These are phyloP conservation scores for Plasmodium vinckei DNA, from an alignment of 169 alveolate genomes.

Conservation along the genomic window DNA sequence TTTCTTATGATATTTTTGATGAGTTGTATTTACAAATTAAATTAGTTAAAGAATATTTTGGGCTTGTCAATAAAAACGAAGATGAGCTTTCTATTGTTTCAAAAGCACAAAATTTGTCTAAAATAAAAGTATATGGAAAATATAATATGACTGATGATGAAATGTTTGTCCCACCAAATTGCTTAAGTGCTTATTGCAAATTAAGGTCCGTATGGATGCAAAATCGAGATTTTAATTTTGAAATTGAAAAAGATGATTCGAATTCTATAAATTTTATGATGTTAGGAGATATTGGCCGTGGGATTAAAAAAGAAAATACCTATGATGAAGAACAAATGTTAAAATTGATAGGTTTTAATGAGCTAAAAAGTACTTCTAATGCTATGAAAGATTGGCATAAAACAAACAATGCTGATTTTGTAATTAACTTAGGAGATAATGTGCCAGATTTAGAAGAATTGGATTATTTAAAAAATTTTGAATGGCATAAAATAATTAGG, in stretches of 20 bases:
- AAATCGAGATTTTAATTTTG: slow-evolving; percentile 41
- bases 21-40: slow-evolving; percentile 74
- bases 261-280: slow-evolving; percentile 69
- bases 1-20: slow-evolving; percentile 73
- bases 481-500: slow-evolving; percentile 66
- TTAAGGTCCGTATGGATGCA: slow-evolving; percentile 66
- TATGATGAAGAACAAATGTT: slow-evolving; percentile 22
- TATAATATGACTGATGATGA: slow-evolving; percentile 68
- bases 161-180: slow-evolving; percentile 47
- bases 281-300: slow-evolving; percentile 72
- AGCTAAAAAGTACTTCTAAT: slow-evolving; percentile 50
- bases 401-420: slow-evolving; percentile 65
- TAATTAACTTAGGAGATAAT: slow-evolving; percentile 74
- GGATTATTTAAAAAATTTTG: slow-evolving; percentile 19
- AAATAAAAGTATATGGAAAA: slow-evolving; percentile 30
- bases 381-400: slow-evolving; percentile 69
- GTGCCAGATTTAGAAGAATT: slow-evolving; percentile 18
- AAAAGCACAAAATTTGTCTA: slow-evolving; percentile 2
- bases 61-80: background rate
- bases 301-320: slow-evolving; percentile 36
- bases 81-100: background rate
- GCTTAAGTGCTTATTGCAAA: slow-evolving; percentile 51
- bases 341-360: slow-evolving; percentile 59
- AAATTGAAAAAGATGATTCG: slow-evolving; percentile 52
- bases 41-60: slow-evolving; percentile 45